Conservation (phyloP, 129 eudicot species). For the Saposhnikovia divaricata region DNA sequence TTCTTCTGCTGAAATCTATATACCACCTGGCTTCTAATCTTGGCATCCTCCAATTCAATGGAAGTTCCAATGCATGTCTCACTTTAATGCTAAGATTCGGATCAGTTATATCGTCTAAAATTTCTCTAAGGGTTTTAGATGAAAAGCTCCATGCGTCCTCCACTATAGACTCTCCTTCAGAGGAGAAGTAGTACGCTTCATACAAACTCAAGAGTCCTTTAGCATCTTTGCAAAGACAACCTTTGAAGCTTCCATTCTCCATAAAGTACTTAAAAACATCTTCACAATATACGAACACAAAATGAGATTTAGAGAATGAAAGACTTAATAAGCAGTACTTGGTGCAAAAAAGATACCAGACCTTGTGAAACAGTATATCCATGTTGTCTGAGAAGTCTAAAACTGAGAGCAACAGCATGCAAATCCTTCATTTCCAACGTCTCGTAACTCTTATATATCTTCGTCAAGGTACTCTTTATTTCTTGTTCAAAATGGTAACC, state of each 20-base stretch:
- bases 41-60: slow-evolving; percentile 29
- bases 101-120: not conserved
- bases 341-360: not conserved
- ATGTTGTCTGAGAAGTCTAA: not conserved
- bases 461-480: not conserved
- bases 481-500: slow-evolving; percentile 25
- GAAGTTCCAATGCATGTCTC: slow-evolving; percentile 21
- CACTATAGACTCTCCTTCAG: slow-evolving; percentile 30
- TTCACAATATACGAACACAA: not conserved
- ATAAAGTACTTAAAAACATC: not conserved
- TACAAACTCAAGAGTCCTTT: slow-evolving; percentile 48
- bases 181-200: slow-evolving; percentile 52
- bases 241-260: slow-evolving; percentile 3
- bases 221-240: slow-evolving; percentile 23
- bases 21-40: slow-evolving; percentile 33
- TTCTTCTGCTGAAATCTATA: slow-evolving; percentile 21
- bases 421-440: not conserved
- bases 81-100: not conserved
- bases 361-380: not conserved
- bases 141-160: slow-evolving; percentile 33
- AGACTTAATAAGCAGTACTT: not conserved
- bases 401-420: not conserved
- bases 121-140: slow-evolving; percentile 20
- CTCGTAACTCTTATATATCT: not conserved
- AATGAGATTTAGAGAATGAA: not conserved